Percentiles rank a stretch among this genome's conserved stretches.
Evolutionary conservation across 805 yeast species (phyloP).

Genomic region (Yamadazyma kitorensis): DNA sequence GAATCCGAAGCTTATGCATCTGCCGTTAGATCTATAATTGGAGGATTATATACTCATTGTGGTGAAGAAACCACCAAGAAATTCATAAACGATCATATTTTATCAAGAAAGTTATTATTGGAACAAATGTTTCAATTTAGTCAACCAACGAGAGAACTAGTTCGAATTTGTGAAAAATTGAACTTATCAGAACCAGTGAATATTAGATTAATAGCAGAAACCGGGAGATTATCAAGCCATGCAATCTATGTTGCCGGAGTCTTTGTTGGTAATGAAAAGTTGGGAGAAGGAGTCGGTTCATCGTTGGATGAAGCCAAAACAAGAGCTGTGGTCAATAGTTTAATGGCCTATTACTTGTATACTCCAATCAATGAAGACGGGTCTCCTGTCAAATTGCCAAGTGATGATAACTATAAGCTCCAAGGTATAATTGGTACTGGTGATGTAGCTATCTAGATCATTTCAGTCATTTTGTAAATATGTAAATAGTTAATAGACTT

Average conservation of each 20-base stretch:
- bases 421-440: constrained; percentile 43
- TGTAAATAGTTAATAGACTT: constrained; percentile 21
- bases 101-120: constrained; percentile 80
- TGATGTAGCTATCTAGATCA: constrained; percentile 45
- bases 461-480: constrained; percentile 18
- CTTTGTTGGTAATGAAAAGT: constrained; percentile 73
- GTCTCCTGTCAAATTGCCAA: constrained; percentile 51
- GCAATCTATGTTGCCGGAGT: constrained; percentile 92
- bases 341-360: constrained; percentile 89
- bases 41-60: constrained; percentile 73
- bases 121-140: constrained; percentile 73
- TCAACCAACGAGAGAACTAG: constrained; percentile 82
- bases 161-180: constrained; percentile 73
- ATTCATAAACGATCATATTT: constrained; percentile 71
- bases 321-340: constrained; percentile 86
- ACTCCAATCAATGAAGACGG: constrained; percentile 60
- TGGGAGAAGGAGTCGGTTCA: constrained; percentile 94
- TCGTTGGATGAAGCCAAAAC: constrained; percentile 88
- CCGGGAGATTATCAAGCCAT: constrained; percentile 81
- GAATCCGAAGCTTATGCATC: constrained; percentile 54
- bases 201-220: constrained; percentile 78
- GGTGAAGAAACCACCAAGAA: constrained; percentile 62
- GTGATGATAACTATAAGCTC: constrained; percentile 47
- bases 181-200: constrained; percentile 72
- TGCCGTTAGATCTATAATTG: constrained; percentile 78